Base-by-base conservation (phyloP, 148 eudicot genomes). In the Camellia lanceoleosa region DNA sequence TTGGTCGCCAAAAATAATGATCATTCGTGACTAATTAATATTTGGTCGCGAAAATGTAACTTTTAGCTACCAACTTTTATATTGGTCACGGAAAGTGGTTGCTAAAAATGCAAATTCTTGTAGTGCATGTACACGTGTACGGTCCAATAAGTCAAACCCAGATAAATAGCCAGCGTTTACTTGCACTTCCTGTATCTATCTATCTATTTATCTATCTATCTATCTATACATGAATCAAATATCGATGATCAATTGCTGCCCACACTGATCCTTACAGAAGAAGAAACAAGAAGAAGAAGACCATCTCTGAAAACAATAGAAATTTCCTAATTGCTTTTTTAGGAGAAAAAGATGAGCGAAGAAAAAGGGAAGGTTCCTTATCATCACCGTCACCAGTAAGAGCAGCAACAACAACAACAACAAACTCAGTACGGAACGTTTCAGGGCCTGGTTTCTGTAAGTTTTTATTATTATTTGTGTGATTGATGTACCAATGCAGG, bases 401-500 rank as follows among this genome's bases (percentile, higher is more conserved):
- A 58, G 14, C 59, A 43, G 10, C 16, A 54, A 63, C 76, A 14
- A 44, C 30, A 23, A 23, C 30, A 23, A 23, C 76, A 49, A 12
- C 61, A 55, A 4, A 62, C 49, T 43, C 67, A 74, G 67, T 74
- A 74, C 38, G 67, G 78, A 46, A 74, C 78, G 15, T 80, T 80
- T 55, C 82, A 80, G 82, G 82, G 82, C 97, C 86, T 94, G 97
- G 98, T 90, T 89, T 88, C 75, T 94, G 97, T 92, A 89, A 90
- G 90, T 81, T 64, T 10, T 68, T 38, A 63, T 54, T 60, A 47
- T 43, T 51, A 19, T 16, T 78, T 55, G 38, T 46, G 5, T 71
- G 15, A 14, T 38, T 49, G 4, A 23, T 23, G 30, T 23, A 49
- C 49, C 23, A 23, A 23, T 23, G 30, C 30, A 23, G 0, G 13